phyloP scores from a whole-genome alignment of 23 red algal genomes.

The Gracilaria gracilis region DNA sequence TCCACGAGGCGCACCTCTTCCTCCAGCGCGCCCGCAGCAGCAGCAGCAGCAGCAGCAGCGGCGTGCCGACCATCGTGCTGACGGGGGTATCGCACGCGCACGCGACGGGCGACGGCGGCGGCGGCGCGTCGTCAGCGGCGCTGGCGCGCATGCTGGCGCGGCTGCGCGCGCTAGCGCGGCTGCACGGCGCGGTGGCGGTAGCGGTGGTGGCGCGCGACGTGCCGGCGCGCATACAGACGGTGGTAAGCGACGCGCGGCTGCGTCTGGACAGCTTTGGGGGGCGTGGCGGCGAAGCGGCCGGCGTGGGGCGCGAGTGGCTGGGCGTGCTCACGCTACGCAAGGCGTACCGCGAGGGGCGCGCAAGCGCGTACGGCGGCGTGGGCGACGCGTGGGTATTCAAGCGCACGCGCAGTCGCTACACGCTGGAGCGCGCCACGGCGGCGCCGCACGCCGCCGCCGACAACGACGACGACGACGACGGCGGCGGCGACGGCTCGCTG shows the following conservation, averaged over 20 bases:
- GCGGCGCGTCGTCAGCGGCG: not conserved
- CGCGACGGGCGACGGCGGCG: too few species aligned
- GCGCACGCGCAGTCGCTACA: conserved; percentile 45
- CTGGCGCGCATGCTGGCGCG: conserved; percentile 23
- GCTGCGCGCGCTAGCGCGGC: conserved; percentile 32
- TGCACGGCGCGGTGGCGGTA: conserved; percentile 50
- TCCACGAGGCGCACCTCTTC: not conserved
- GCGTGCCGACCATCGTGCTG: conserved; percentile 15
- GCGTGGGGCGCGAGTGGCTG: conserved; percentile 73
- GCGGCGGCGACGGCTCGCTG: not conserved
- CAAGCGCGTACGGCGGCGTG: not conserved
- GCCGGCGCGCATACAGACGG: not conserved
- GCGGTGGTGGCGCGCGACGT: conserved; percentile 49
- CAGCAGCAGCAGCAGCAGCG: too few species aligned
- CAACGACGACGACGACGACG: not conserved
- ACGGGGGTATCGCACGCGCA: not conserved
- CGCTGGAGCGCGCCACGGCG: conserved; percentile 61
- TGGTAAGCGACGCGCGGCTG: conserved; percentile 52
- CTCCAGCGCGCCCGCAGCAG: not conserved
- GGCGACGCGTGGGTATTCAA: conserved; percentile 80
- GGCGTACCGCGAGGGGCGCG: conserved; percentile 35
- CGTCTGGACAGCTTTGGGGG: conserved; percentile 74
- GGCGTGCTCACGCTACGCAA: conserved; percentile 64
- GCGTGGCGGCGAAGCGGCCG: conserved; percentile 61
- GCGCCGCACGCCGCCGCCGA: conserved; percentile 46